These are phyloP conservation scores for Skeletonema potamos DNA, from an alignment of 108 stramenopile species.

Conservation along the genomic window DNA sequence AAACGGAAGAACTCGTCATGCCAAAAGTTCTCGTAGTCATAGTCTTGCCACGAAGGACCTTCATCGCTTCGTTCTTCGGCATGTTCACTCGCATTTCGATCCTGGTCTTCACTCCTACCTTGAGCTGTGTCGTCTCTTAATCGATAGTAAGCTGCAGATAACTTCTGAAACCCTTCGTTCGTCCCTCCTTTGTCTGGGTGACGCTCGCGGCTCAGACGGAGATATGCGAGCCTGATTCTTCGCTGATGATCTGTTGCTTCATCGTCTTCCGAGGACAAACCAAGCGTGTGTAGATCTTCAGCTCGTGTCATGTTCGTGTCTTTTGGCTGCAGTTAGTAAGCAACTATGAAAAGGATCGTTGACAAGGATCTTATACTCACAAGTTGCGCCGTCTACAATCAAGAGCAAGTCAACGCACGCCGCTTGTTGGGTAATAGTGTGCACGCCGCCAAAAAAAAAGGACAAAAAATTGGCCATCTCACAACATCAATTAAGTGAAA, in stretches of 20 bases:
- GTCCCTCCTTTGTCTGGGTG: slow-evolving; percentile 88
- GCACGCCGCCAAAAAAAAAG: too few species aligned
- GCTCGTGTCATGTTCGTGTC: not conserved
- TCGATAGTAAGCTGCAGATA: slow-evolving; percentile 85
- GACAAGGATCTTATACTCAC: too few species aligned
- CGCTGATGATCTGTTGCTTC: slow-evolving; percentile 20
- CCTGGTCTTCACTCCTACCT: not conserved
- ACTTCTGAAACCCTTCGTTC: slow-evolving; percentile 84
- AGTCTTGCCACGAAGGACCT: not conserved
- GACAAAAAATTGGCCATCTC: too few species aligned
- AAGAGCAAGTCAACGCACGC: too few species aligned
- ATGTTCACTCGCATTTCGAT: not conserved
- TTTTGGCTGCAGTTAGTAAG: too few species aligned
- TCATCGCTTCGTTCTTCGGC: not conserved
- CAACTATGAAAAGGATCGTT: too few species aligned
- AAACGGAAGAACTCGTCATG: not conserved
- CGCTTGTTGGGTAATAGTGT: too few species aligned
- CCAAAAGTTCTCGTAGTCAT: not conserved
- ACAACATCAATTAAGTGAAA: too few species aligned
- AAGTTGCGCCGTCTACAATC: too few species aligned
- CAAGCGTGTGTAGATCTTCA: not conserved
- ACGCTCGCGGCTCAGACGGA: slow-evolving; percentile 51
- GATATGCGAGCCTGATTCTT: slow-evolving; percentile 84
- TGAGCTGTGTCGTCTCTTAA: slow-evolving; percentile 15
- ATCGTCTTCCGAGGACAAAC: slow-evolving; percentile 2